Evolutionary conservation across 164 flowering plant genomes (phyloP).

Genomic region (Akebia trifoliata): DNA sequence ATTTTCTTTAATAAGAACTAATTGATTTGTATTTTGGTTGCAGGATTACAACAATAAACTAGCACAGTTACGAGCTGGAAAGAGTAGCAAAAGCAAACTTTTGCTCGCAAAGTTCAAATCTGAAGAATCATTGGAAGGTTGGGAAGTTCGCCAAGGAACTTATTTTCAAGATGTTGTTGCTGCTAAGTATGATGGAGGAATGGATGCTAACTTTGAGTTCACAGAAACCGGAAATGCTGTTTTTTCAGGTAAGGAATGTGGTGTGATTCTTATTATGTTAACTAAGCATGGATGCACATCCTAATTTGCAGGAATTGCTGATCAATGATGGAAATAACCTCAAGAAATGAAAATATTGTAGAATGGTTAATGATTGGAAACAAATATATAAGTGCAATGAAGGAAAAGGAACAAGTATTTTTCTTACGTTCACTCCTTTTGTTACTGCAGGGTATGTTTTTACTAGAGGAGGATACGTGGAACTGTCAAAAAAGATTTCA

Average conservation of each 20-base stretch:
- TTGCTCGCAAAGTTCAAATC: conserved; percentile 82
- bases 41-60: conserved; percentile 88
- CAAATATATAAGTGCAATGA: background rate
- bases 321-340: background rate
- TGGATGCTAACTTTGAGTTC: conserved; percentile 88
- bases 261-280: background rate
- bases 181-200: conserved; percentile 85
- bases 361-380: background rate
- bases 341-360: background rate
- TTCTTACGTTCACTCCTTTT: background rate
- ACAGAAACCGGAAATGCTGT: conserved; percentile 72
- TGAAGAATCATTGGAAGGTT: conserved; percentile 59
- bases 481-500: conserved; percentile 68
- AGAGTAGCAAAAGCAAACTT: conserved; percentile 97
- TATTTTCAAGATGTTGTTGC: conserved; percentile 83
- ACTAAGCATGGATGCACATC: background rate
- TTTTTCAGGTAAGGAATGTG: conserved; percentile 64
- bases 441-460: conserved; percentile 69
- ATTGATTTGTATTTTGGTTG: conserved; percentile 11
- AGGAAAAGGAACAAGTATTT: background rate
- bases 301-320: background rate
- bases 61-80: conserved; percentile 90
- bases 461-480: conserved; percentile 93
- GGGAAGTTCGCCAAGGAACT: conserved; percentile 85
- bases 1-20: background rate